A percentile compares a stretch with the other conserved stretches of the same genome.
These are phyloP conservation scores for Laguncularia racemosa DNA, from an alignment of 345 rosid species.

Conservation along the genomic window DNA sequence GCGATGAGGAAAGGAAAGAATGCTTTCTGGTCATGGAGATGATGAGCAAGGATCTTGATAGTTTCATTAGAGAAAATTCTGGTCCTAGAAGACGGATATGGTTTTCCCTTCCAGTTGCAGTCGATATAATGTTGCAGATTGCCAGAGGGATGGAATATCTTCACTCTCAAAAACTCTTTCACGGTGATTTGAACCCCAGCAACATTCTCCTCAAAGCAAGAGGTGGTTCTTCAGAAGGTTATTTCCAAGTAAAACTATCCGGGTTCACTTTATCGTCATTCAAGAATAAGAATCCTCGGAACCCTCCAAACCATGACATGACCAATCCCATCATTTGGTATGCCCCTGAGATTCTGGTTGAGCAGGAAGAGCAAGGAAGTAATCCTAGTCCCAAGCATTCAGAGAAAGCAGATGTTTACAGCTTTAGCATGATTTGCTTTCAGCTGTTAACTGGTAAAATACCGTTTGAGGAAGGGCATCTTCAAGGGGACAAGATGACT, in stretches of 20 bases:
- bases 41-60: conserved; percentile 62
- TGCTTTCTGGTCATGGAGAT: conserved; percentile 68
- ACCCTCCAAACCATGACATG: conserved; percentile 20
- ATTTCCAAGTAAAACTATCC: conserved; percentile 62
- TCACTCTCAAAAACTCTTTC: conserved; percentile 48
- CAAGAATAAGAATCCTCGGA: conserved; percentile 23
- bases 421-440: conserved; percentile 85
- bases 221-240: conserved; percentile 47
- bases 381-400: conserved; percentile 32
- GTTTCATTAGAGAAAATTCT: conserved; percentile 62
- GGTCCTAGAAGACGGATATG: conserved; percentile 51
- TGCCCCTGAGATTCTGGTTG: conserved; percentile 79
- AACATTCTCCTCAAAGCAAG: conserved; percentile 64
- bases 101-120: conserved; percentile 57
- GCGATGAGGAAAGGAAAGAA: conserved; percentile 73
- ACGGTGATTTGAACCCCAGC: conserved; percentile 69
- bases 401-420: conserved; percentile 86
- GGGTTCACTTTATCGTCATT: conserved; percentile 49
- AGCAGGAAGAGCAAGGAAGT: conserved; percentile 33
- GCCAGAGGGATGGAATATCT: conserved; percentile 94
- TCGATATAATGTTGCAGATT: conserved; percentile 82
- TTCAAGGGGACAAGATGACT: conserved; percentile 72
- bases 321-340: conserved; percentile 58
- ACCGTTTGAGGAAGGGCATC: conserved; percentile 89
- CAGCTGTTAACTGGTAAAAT: conserved; percentile 80